phyloP scores from a whole-genome alignment of 495 filamentous ascomycete genomes.

The Thermochaetoides thermophila region DNA sequence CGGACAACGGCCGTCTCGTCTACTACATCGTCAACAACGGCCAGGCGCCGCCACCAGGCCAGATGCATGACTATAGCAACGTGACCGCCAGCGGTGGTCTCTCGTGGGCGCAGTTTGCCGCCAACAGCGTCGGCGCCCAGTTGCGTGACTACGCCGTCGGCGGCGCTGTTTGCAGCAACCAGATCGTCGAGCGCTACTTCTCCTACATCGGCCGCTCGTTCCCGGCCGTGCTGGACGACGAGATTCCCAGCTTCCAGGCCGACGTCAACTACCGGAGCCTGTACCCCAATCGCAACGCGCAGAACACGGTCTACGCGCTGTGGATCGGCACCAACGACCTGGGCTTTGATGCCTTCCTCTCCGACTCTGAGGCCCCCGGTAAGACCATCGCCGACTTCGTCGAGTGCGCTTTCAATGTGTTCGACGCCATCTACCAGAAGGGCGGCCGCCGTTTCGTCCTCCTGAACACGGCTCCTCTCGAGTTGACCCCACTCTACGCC shows the following conservation, averaged over 20 bases:
- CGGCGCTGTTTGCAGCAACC: slow-evolving; percentile 56
- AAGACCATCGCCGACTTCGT: slow-evolving; percentile 47
- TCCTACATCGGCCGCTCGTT: slow-evolving; percentile 34
- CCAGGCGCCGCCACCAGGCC: slow-evolving; percentile 45
- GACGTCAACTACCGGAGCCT: slow-evolving; percentile 37
- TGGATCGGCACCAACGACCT: slow-evolving; percentile 76
- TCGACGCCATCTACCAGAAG: slow-evolving; percentile 44
- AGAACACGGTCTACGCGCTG: slow-evolving; percentile 54
- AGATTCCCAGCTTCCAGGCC: slow-evolving; percentile 52
- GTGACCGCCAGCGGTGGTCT: slow-evolving; percentile 46
- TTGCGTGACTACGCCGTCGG: slow-evolving; percentile 61
- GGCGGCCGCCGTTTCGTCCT: slow-evolving; percentile 57
- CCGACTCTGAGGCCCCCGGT: slow-evolving; percentile 41
- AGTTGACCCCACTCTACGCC: slow-evolving; percentile 47
- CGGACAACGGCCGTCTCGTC: slow-evolving; percentile 48
- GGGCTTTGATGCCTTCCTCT: slow-evolving; percentile 45
- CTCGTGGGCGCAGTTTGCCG: slow-evolving; percentile 51
- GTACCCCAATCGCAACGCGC: slow-evolving; percentile 34
- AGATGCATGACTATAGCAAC: slow-evolving; percentile 26
- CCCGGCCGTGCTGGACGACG: slow-evolving; percentile 50
- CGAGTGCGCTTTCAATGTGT: slow-evolving; percentile 45
- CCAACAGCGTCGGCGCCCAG: slow-evolving; percentile 36
- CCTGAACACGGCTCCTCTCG: slow-evolving; percentile 47
- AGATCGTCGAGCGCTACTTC: slow-evolving; percentile 40
- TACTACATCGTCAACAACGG: slow-evolving; percentile 47